phyloP scores from a whole-genome alignment of 805 yeast genomes.

The Candida caryicola region DNA sequence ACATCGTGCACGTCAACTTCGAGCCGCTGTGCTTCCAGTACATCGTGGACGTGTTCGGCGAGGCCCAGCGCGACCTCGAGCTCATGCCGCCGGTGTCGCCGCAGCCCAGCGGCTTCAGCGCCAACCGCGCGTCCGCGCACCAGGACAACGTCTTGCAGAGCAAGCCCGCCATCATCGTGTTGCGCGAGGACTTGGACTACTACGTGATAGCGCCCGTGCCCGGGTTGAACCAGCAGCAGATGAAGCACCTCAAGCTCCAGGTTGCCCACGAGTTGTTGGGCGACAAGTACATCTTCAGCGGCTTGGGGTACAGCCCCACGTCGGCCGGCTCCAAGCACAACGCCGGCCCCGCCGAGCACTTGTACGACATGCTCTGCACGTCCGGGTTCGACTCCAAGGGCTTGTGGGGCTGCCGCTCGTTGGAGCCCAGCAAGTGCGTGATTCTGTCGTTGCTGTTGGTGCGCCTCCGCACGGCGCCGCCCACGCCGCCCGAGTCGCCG shows the following conservation, averaged over 20 bases:
- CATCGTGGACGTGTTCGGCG: slow-evolving; percentile 67
- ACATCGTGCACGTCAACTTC: slow-evolving; percentile 78
- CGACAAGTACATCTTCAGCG: slow-evolving; percentile 68
- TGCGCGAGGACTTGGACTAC: slow-evolving; percentile 91
- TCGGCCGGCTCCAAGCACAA: slow-evolving; percentile 41
- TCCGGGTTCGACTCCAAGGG: slow-evolving; percentile 73
- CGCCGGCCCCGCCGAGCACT: slow-evolving; percentile 88
- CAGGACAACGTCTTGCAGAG: slow-evolving; percentile 56
- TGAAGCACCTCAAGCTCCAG: slow-evolving; percentile 64
- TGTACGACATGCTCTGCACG: slow-evolving; percentile 90
- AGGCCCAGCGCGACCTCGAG: slow-evolving; percentile 59
- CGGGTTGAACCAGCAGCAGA: slow-evolving; percentile 54
- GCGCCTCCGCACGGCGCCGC: slow-evolving; percentile 42
- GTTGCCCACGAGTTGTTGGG: slow-evolving; percentile 66
- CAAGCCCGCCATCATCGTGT: slow-evolving; percentile 86
- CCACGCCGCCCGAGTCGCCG: slow-evolving; percentile 44
- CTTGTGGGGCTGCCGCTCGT: slow-evolving; percentile 85
- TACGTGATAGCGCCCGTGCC: slow-evolving; percentile 79
- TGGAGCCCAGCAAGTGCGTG: slow-evolving; percentile 86
- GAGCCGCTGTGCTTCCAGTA: slow-evolving; percentile 85
- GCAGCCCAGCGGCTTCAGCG: slow-evolving; percentile 18
- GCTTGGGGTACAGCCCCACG: slow-evolving; percentile 57
- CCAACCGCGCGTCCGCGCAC: slow-evolving; percentile 9
- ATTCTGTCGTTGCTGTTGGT: slow-evolving; percentile 78
- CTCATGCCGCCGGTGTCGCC: slow-evolving; percentile 34